These are phyloP conservation scores for Nicotiana undulata DNA, from an alignment of 257 asterid genomes.

Conservation along the genomic window DNA sequence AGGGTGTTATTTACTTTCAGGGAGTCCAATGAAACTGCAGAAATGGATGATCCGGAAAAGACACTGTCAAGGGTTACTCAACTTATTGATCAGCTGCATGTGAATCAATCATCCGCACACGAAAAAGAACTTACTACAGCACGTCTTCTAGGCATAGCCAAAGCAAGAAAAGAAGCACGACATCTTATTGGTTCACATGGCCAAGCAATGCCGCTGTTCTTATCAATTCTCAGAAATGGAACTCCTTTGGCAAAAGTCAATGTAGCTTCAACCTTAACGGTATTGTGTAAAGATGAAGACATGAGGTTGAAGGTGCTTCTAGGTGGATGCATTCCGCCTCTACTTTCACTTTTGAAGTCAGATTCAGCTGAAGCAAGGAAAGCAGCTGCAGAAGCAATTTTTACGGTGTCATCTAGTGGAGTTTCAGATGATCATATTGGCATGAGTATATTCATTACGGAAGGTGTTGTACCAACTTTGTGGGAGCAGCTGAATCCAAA, in stretches of 20 bases:
- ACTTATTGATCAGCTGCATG: constrained; percentile 71
- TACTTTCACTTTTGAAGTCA: constrained; percentile 69
- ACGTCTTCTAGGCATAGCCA: constrained; percentile 72
- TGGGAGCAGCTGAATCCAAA: constrained; percentile 64
- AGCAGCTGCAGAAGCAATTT: constrained; percentile 83
- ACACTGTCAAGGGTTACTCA: constrained; percentile 57
- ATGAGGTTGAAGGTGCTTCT: constrained; percentile 73
- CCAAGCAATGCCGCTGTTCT: constrained; percentile 81
- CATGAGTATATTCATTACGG: constrained; percentile 71
- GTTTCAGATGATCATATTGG: constrained; percentile 76
- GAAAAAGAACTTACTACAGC: constrained; percentile 85
- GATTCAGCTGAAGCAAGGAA: constrained; percentile 60
- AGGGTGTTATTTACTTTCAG: constrained; percentile 29
- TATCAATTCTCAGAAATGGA: constrained; percentile 73
- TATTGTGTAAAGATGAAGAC: constrained; percentile 69
- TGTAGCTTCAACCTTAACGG: constrained; percentile 60
- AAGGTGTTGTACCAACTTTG: constrained; percentile 69
- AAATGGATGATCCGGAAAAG: constrained; percentile 62
- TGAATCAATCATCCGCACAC: constrained; percentile 46
- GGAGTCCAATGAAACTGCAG: constrained; percentile 56
- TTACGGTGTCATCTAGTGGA: constrained; percentile 61
- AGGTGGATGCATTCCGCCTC: constrained; percentile 86
- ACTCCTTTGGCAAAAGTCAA: constrained; percentile 56
- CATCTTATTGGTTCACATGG: constrained; percentile 72
- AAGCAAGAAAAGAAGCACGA: constrained; percentile 79